Evolutionary conservation across 257 asterid species (phyloP).

Genomic region (Craterostigma plantagineum): DNA sequence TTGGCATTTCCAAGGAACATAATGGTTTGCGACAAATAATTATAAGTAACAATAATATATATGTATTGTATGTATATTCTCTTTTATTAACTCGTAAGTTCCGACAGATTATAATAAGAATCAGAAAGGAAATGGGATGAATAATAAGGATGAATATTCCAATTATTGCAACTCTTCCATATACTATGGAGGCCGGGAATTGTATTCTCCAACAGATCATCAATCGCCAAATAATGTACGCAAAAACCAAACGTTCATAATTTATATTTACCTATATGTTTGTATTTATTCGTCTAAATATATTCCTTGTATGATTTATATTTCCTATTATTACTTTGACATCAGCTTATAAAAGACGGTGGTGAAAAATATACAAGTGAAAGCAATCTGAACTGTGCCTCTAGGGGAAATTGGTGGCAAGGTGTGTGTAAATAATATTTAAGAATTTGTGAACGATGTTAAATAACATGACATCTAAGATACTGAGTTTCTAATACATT

Average conservation of each 20-base stretch:
- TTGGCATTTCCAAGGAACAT: too few relatives aligned
- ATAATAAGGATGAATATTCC: slow-evolving; percentile 16
- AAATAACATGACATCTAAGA: too few relatives aligned
- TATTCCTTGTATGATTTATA: not conserved
- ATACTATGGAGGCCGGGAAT: slow-evolving; percentile 62
- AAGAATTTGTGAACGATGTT: too few relatives aligned
- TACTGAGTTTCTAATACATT: slow-evolving; percentile 1
- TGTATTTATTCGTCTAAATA: too few relatives aligned
- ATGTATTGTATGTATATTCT: too few relatives aligned
- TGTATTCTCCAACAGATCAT: slow-evolving; percentile 30
- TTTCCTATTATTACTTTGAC: not conserved
- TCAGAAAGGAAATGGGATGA: not conserved
- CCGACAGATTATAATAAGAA: too few relatives aligned
- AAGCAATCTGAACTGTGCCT: slow-evolving; percentile 10
- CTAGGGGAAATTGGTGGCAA: not conserved
- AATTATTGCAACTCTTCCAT: slow-evolving; percentile 43
- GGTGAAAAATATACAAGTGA: slow-evolving; percentile 25
- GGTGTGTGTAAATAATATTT: not conserved
- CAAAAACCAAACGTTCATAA: too few relatives aligned
- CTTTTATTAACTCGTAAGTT: too few relatives aligned
- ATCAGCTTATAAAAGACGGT: slow-evolving; percentile 37
- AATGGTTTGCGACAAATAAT: too few relatives aligned
- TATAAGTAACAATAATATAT: too few relatives aligned
- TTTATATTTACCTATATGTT: too few relatives aligned
- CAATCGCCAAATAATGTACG: too few relatives aligned